Base-by-base conservation (phyloP, 2,329 filamentous ascomycete genomes). In the Diaporthe destruens region DNA sequence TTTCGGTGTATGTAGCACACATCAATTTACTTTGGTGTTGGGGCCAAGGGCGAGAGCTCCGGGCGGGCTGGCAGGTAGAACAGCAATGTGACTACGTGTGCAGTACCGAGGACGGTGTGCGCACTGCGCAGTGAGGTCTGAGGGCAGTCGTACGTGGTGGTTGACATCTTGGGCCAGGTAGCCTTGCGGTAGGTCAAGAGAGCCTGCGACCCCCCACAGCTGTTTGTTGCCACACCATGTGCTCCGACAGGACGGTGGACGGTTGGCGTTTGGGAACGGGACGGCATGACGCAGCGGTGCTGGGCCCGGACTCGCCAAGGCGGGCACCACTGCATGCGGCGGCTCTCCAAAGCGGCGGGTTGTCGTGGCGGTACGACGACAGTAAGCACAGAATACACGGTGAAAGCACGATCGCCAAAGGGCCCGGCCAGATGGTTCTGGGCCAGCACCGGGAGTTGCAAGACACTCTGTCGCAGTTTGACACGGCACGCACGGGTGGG, bases 251-350 rank as follows among this genome's bases (percentile, higher is more conserved):
- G 55, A 59, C 29, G 29, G 29, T 29, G 7, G 34, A 36, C 39
- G 39, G 54, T 29, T 39, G 51, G 66, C 51, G 66, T 55, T 47
- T 23, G 36, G 53, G 39, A 18, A 49, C 61, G 44, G 42, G 34
- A 44, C 55, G 34, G 63, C 71, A 69, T 69, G 71, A 72, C 71
- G 65, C 65, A 63, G 63, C 54, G 34, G 69, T 59, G 20, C 44
- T 66, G 61, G n/a, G 61, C 61, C 44, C 49, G 44, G 53, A 39
- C 54, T 42, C 47, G 71, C 71, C 71, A 72, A 69, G 63, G 54
- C 63, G 71, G 71, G 65, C 71, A 69, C 65, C 55, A 69, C 29
- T 56, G 55, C 25, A 49, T 59, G 32, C 59, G 47, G 55, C 55
- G 39, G 47, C 59, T 61, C 39, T 44, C 71, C 71, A 69, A 44